Base-by-base conservation (phyloP, 176 grass and related monocot genomes). In the Avena atlantica region DNA sequence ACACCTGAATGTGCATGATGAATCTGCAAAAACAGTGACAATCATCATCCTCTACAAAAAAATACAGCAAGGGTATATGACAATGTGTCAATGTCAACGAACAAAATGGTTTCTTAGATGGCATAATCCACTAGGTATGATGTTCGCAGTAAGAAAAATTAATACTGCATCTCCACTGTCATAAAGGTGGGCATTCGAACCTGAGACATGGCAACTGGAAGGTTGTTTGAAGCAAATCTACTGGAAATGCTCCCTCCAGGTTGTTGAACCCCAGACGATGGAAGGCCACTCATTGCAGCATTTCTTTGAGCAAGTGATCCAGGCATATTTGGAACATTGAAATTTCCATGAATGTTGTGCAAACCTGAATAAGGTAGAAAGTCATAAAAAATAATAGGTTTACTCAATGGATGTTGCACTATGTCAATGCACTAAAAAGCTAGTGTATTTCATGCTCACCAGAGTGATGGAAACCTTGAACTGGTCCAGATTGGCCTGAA, bases 181-280 rank as follows among this genome's bases (percentile, higher is more conserved):
- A 87, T 23, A 59, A 77, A 75, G 25, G 53, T 76, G 63, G 47
- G 52, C 14, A 91, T 85, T 85, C 60, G 49, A 82, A 99, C 97
- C 97, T 99, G 94, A 89, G 97, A 96, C 85, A 99, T 93, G 64
- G 83, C 85, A 91, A 91, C 92, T 7, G 94, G 89, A 83, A 96
- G 87, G 83, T 93, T 99, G 74, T 94, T 99, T 78, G 97, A 93
- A 84, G 94, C 40, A 63, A 93, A 99, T 80, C 97, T 93, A 55
- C 89, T 85, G 66, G 97, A 86, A 79, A 98, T 94, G 89, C 85
- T 96, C 83, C 90, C 97, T 36, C 92, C 94, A 56, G 92, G 87
- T 60, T 96, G 97, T 37, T 94, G 97, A 94, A 99, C 85, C 68
- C 97, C 94, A 34, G 92, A 92, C 60, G 97, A 90, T 78, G 94